Evolutionary conservation across 176 grass and related monocot species (phyloP).

Genomic region (Olyra latifolia): DNA sequence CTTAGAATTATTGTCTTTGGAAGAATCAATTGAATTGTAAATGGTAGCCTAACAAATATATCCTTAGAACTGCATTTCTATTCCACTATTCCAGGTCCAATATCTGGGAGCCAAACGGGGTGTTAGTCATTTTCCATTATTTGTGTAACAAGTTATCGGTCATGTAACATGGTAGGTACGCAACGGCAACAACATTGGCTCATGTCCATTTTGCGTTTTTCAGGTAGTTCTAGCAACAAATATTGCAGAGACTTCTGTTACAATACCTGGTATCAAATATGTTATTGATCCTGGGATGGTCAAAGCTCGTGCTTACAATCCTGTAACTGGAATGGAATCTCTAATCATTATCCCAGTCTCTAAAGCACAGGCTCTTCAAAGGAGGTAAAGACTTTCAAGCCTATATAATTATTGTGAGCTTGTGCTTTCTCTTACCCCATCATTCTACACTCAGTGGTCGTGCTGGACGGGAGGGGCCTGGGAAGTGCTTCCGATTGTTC

Average conservation of each 20-base stretch:
- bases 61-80: too few species aligned
- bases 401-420: background rate
- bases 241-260: slow-evolving; percentile 97
- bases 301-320: slow-evolving; percentile 94
- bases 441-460: slow-evolving; percentile 63
- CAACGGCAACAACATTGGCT: background rate
- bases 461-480: slow-evolving; percentile 76
- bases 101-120: too few species aligned
- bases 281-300: slow-evolving; percentile 95
- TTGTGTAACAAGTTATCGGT: background rate
- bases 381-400: slow-evolving; percentile 49
- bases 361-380: slow-evolving; percentile 96
- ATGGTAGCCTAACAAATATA: too few species aligned
- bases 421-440: slow-evolving; percentile 16
- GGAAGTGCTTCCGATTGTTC: slow-evolving; percentile 85
- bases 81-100: too few species aligned
- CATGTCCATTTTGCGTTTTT: slow-evolving; percentile 18
- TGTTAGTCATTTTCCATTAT: background rate
- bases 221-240: slow-evolving; percentile 98
- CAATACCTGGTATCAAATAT: slow-evolving; percentile 98
- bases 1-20: too few species aligned
- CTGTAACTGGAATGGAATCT: slow-evolving; percentile 93
- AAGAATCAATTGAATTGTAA: too few species aligned
- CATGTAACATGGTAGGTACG: background rate
- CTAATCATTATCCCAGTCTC: slow-evolving; percentile 83